These are phyloP conservation scores for Steccherinum ochraceum DNA, from an alignment of 768 basidiomycete species.

Conservation along the genomic window DNA sequence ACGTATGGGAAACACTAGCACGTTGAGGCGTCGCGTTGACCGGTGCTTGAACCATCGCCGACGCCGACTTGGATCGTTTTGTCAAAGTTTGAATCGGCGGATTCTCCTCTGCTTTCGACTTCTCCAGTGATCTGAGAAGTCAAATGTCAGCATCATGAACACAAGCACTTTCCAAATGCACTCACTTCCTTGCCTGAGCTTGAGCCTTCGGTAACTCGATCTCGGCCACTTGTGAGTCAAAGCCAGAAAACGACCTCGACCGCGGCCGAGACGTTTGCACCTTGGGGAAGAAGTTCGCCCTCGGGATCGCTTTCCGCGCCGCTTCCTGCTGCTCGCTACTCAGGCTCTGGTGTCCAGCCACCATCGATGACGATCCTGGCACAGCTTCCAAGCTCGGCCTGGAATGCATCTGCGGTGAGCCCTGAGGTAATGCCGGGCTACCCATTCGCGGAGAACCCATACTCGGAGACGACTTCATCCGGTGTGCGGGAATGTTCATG, in stretches of 20 bases:
- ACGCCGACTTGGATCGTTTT: conserved; percentile 17
- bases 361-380: background rate
- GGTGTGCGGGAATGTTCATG: conserved; percentile 24
- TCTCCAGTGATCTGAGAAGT: conserved; percentile 1
- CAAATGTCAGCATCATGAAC: background rate
- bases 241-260: conserved; percentile 74
- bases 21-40: conserved; percentile 15
- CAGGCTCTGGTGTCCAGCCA: background rate
- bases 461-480: conserved; percentile 10
- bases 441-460: conserved; percentile 1
- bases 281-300: conserved; percentile 62
- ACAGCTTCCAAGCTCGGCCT: background rate
- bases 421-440: background rate
- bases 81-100: conserved; percentile 2
- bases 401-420: background rate
- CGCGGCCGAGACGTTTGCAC: conserved; percentile 42
- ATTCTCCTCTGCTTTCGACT: background rate
- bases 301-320: conserved; percentile 29
- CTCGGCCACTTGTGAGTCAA: conserved; percentile 37
- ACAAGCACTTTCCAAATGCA: background rate
- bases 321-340: background rate
- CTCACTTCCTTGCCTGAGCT: background rate
- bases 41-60: conserved; percentile 9
- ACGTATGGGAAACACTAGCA: conserved; percentile 20
- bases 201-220: conserved; percentile 6